These are phyloP conservation scores for Neofusicoccum sp. DNA, from an alignment of 2,329 filamentous ascomycete species.

Conservation along the genomic window DNA sequence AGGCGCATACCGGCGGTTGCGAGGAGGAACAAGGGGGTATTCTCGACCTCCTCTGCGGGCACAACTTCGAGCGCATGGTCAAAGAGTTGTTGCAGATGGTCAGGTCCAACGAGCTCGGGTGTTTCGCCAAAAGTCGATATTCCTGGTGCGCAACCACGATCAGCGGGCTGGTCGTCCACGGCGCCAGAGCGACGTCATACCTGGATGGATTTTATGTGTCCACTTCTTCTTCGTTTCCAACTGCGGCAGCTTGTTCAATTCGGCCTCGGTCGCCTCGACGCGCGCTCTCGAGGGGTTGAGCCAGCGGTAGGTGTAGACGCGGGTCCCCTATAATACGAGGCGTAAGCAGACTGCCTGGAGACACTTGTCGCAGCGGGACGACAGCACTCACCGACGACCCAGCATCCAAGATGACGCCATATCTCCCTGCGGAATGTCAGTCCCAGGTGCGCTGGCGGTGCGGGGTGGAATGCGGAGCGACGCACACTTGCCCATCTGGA, in stretches of 20 bases:
- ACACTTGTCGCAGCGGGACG: not conserved
- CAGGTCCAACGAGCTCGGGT: slow-evolving; percentile 71
- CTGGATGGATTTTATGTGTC: slow-evolving; percentile 92
- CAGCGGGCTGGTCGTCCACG: not conserved
- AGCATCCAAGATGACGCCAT: slow-evolving; percentile 95
- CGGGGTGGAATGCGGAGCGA: slow-evolving; percentile 20
- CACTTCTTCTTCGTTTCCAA: slow-evolving; percentile 81
- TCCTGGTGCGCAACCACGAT: slow-evolving; percentile 38
- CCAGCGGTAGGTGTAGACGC: slow-evolving; percentile 94
- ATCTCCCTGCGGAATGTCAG: slow-evolving; percentile 53
- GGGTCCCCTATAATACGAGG: slow-evolving; percentile 63
- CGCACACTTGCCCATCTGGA: slow-evolving; percentile 44
- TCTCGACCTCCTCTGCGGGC: slow-evolving; percentile 69
- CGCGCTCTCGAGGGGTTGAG: slow-evolving; percentile 69
- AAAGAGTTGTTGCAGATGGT: slow-evolving; percentile 77
- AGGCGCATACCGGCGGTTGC: slow-evolving; percentile 95
- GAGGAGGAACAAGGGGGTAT: slow-evolving; percentile 92
- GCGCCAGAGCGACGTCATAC: slow-evolving; percentile 39
- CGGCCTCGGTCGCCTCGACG: slow-evolving; percentile 57
- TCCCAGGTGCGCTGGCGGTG: not conserved
- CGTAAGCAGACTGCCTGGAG: not conserved
- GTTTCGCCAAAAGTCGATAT: slow-evolving; percentile 85
- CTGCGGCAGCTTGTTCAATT: slow-evolving; percentile 70
- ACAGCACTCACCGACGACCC: slow-evolving; percentile 72
- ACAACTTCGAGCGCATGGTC: slow-evolving; percentile 79